These are phyloP conservation scores for Curvularia spicifera DNA, from an alignment of 2,329 filamentous ascomycete genomes.

Conservation along the genomic window DNA sequence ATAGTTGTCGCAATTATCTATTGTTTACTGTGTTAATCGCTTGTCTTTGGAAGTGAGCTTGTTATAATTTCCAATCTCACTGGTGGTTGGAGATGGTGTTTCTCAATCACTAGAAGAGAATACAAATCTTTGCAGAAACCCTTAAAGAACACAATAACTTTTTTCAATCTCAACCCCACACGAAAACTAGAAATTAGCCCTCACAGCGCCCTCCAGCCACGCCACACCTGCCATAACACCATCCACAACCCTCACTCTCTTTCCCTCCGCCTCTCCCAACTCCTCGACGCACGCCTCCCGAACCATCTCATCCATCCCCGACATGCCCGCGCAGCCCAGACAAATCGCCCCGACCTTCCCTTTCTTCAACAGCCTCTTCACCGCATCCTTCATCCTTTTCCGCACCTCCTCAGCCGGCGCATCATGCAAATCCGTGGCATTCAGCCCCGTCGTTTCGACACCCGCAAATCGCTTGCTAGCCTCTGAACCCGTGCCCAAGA, in stretches of 20 bases:
- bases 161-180: neutral
- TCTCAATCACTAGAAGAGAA: neutral
- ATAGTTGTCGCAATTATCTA: too few relatives aligned
- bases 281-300: conserved; percentile 69
- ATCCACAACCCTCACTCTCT: conserved; percentile 74
- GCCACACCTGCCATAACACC: conserved; percentile 75
- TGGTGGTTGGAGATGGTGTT: too few relatives aligned
- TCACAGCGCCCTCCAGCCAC: conserved; percentile 62
- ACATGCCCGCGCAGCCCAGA: conserved; percentile 91
- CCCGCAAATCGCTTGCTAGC: conserved; percentile 69
- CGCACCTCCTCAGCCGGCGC: conserved; percentile 68
- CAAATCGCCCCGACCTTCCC: conserved; percentile 71
- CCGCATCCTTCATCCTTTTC: conserved; percentile 71
- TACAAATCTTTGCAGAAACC: neutral
- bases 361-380: conserved; percentile 66
- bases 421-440: conserved; percentile 79
- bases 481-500: conserved; percentile 62
- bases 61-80: too few relatives aligned
- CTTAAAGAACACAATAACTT: neutral
- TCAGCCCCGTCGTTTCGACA: conserved; percentile 81
- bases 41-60: too few relatives aligned
- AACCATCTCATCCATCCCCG: conserved; percentile 79
- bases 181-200: conserved; percentile 40
- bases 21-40: too few relatives aligned
- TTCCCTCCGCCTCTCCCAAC: conserved; percentile 65